Evolutionary conservation across 805 yeast species (phyloP).

Genomic region (Starmerella apicola): DNA sequence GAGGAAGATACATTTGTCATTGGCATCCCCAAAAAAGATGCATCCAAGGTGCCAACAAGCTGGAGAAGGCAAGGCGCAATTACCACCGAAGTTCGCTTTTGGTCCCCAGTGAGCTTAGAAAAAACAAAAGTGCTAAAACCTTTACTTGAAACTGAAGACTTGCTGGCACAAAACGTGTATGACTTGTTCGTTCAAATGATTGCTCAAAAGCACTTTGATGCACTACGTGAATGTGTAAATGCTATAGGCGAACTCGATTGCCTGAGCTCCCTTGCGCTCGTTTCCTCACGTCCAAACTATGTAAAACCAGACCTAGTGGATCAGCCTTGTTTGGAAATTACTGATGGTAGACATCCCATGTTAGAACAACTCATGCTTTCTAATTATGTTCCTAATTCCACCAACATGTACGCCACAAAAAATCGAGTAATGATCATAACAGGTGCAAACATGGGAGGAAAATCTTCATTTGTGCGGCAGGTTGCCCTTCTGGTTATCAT

Average conservation of each 20-base stretch:
- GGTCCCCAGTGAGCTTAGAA: conserved; percentile 46
- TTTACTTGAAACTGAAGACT: conserved; percentile 42
- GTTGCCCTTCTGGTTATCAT: conserved; percentile 57
- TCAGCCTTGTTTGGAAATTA: conserved; percentile 37
- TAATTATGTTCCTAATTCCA: conserved; percentile 55
- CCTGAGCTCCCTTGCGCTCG: conserved; percentile 50
- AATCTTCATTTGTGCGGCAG: conserved; percentile 63
- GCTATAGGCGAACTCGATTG: conserved; percentile 52
- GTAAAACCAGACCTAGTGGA: conserved; percentile 40
- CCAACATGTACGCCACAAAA: conserved; percentile 35
- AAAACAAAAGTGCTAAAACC: conserved; percentile 47
- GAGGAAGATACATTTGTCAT: conserved; percentile 51
- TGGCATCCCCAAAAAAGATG: conserved; percentile 54
- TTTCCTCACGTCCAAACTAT: conserved; percentile 39
- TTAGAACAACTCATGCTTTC: conserved; percentile 37
- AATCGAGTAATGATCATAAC: conserved; percentile 55
- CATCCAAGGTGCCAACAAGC: conserved; percentile 48
- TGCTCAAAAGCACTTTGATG: conserved; percentile 28
- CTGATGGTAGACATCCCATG: conserved; percentile 54
- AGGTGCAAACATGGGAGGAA: conserved; percentile 87
- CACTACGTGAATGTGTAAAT: conserved; percentile 34
- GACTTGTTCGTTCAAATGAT: conserved; percentile 30
- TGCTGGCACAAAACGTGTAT: conserved; percentile 39
- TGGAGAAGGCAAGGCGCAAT: conserved; percentile 73
- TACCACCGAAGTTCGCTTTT: conserved; percentile 54